Evolutionary conservation across 192 early-diverging fungal genomes (phyloP).

Genomic region (Linnemannia zychae): DNA sequence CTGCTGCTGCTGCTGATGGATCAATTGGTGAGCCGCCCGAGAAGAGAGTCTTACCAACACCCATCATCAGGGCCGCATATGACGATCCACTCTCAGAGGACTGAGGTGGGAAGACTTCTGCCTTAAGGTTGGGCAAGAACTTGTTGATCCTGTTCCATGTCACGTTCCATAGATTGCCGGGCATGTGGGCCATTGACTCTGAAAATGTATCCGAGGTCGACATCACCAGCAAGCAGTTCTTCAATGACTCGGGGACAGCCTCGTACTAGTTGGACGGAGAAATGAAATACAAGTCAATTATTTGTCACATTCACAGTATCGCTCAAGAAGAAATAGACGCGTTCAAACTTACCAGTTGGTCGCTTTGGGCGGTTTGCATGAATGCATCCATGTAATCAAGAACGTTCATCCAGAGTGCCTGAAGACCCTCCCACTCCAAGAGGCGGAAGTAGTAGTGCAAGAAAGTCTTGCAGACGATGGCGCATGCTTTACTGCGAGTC

Average conservation of each 20-base stretch:
- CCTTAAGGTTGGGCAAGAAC: constrained; percentile 75
- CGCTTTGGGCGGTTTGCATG: constrained; percentile 70
- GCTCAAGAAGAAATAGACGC: constrained; percentile 8
- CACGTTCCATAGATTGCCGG: constrained; percentile 74
- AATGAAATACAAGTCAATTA: background rate
- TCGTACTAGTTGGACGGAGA: constrained; percentile 64
- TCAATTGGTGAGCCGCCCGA: constrained; percentile 18
- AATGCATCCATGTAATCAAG: constrained; percentile 76
- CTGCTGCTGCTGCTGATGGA: background rate
- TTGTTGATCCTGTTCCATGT: constrained; percentile 78
- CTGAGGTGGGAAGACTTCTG: constrained; percentile 61
- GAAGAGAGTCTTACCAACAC: constrained; percentile 50
- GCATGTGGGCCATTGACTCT: constrained; percentile 29
- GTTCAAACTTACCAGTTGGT: constrained; percentile 66
- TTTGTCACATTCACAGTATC: background rate
- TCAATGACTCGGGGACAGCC: constrained; percentile 81
- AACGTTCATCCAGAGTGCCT: constrained; percentile 72
- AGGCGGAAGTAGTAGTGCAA: constrained; percentile 76
- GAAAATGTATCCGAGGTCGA: constrained; percentile 76
- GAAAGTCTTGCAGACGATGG: constrained; percentile 81
- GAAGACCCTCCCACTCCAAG: constrained; percentile 68
- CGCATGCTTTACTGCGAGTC: constrained; percentile 78
- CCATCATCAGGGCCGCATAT: constrained; percentile 52
- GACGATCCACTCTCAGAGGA: constrained; percentile 36
- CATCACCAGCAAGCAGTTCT: constrained; percentile 89